Conservation (phyloP, 306 rosid genomes). For the Vigna hirtella region DNA sequence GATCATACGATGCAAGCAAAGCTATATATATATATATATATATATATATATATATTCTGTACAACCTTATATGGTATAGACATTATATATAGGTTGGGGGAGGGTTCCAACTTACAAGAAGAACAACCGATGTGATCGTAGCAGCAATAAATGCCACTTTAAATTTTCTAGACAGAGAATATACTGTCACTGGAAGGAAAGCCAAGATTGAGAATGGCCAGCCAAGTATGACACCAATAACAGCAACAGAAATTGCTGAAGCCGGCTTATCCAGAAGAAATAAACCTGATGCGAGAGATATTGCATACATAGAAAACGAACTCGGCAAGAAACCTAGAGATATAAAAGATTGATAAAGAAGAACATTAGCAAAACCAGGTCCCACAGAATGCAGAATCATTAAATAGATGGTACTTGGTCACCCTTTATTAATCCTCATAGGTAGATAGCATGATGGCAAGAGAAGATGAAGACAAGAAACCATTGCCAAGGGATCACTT, state of each 20-base stretch:
- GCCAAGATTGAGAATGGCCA: constrained; percentile 99
- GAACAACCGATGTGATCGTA: constrained; percentile 67
- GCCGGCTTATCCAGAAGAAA: constrained; percentile 89
- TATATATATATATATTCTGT: not conserved
- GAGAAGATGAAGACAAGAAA: constrained; percentile 1
- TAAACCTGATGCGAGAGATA: constrained; percentile 88
- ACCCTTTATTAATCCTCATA: not conserved
- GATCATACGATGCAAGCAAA: constrained; percentile 5
- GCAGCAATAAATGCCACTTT: constrained; percentile 75
- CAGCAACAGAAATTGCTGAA: constrained; percentile 81
- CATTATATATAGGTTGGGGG: constrained; percentile 25
- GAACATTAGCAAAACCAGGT: constrained; percentile 37
- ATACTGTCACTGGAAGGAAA: constrained; percentile 84
- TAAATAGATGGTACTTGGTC: constrained; percentile 19
- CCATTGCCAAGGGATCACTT: constrained; percentile 48
- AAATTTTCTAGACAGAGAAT: constrained; percentile 69
- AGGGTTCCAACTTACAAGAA: constrained; percentile 73
- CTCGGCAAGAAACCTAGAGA: constrained; percentile 97
- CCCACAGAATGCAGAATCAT: constrained; percentile 20
- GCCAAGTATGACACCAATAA: constrained; percentile 88
- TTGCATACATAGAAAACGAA: constrained; percentile 96
- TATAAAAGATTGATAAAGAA: constrained; percentile 18
- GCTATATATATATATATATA: not conserved
- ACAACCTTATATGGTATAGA: constrained; percentile 14
- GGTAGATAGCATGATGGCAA: constrained; percentile 7